These are phyloP conservation scores for Xylaria sp. DNA, from an alignment of 2,329 filamentous ascomycete genomes.

Conservation along the genomic window DNA sequence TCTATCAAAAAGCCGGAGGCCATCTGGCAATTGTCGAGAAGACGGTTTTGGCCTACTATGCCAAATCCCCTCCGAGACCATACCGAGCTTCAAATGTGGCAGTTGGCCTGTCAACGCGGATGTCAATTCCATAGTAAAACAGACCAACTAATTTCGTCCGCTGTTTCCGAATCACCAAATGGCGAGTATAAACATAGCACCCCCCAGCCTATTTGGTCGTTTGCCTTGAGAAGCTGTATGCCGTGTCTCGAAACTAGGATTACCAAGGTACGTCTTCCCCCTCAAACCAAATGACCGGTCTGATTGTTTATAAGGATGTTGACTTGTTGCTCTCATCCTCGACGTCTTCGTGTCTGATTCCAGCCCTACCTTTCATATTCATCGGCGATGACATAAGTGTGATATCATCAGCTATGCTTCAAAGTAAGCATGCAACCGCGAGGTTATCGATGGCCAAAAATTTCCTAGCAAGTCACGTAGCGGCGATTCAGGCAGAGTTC, in stretches of 20 bases:
- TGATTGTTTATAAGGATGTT: constrained; percentile 63
- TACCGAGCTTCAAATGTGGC: constrained; percentile 79
- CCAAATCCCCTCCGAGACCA: constrained; percentile 69
- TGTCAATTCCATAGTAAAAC: constrained; percentile 72
- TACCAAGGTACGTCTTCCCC: constrained; percentile 63
- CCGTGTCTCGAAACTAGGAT: constrained; percentile 65
- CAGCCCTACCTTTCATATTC: constrained; percentile 73
- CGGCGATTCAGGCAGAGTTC: constrained; percentile 67
- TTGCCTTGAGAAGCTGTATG: constrained; percentile 70
- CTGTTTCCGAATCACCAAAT: constrained; percentile 54
- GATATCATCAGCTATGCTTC: constrained; percentile 61
- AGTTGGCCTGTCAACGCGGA: constrained; percentile 62
- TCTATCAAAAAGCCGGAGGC: constrained; percentile 59
- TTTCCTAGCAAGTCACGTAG: constrained; percentile 67
- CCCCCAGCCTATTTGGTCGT: constrained; percentile 72
- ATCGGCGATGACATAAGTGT: constrained; percentile 66
- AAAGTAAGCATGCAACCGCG: constrained; percentile 54
- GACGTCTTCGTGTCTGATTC: constrained; percentile 64
- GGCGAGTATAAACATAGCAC: constrained; percentile 66
- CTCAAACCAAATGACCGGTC: constrained; percentile 16
- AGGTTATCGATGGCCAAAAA: constrained; percentile 65
- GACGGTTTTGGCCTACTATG: constrained; percentile 67
- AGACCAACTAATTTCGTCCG: constrained; percentile 37
- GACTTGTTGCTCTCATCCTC: constrained; percentile 69
- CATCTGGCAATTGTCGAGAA: constrained; percentile 75